Evolutionary conservation across 2,329 filamentous ascomycete genomes (phyloP), one percentile per base, ranked within the genome.

Genomic region (Madurella fahalii): DNA sequence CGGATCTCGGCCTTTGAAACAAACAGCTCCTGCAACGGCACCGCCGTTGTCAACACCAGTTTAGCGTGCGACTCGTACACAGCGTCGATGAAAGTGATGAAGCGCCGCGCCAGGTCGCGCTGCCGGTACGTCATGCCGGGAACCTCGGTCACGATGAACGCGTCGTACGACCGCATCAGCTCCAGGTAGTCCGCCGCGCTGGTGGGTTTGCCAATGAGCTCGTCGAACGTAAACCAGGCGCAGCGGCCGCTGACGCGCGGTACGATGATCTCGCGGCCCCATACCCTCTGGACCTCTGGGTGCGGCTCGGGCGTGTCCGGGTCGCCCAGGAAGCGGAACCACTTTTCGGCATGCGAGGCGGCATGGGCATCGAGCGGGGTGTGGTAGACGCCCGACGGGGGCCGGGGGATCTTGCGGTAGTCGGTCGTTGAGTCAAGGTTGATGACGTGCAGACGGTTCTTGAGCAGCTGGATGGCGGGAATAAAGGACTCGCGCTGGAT

Each of bases 71-170:
- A 79, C 71, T 99, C 94, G 68, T 99, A 99, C 4, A 96, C 87
- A 5, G 94, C 93, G 69, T 99, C 94, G 61, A 99, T 90, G 64
- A 99, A 96, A 0, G 93, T 99, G 69, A 99, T 99, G 71, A 99
- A 96, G 5, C 94, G 81, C 12, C 94, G 78, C 0, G 94, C 94
- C 40, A 96, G 79, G 72, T 99, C 94, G 17, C 94, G 84, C 66
- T 91, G 84, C 52, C 84, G 83, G 61, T 90, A 82, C 40, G 87
- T 94, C 94, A 99, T 97, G 5, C 87, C 89, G 0, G 94, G 94
- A 1, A 97, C 85, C 49, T 92, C 88, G 0, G 91, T 96, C 9
- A 99, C 82, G 60, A 99, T 83, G 66, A 99, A 97, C 1, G 92
- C 86, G 58, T 96, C 87, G 71, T 97, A 99, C 62, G 86, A 86